phyloP scores from a whole-genome alignment of 257 asterid genomes.

The Gentiana macrophylla region DNA sequence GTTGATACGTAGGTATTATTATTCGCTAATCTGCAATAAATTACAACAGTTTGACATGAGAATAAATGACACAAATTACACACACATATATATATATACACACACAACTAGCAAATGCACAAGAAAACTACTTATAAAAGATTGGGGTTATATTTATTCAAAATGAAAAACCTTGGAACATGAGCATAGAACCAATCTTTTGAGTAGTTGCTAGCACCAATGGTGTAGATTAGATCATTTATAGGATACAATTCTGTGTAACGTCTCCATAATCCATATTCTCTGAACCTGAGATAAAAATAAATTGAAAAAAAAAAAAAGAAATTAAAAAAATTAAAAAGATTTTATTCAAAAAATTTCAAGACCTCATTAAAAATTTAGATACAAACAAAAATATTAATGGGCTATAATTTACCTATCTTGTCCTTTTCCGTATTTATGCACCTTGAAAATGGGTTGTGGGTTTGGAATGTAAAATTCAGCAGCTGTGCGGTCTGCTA shows the following conservation, averaged over 20 bases:
- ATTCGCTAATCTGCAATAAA: constrained; percentile 26
- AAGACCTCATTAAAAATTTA: too few relatives aligned
- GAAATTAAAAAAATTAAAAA: too few relatives aligned
- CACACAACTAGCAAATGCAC: too few relatives aligned
- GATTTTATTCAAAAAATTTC: too few relatives aligned
- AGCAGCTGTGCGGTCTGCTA: constrained; percentile 63
- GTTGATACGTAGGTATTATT: constrained; percentile 20
- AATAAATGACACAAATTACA: too few relatives aligned
- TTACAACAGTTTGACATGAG: too few relatives aligned
- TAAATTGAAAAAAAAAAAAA: too few relatives aligned
- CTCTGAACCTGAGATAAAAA: constrained; percentile 30
- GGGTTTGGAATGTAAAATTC: constrained; percentile 73
- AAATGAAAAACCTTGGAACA: constrained; percentile 32
- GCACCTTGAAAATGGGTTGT: constrained; percentile 32
- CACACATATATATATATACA: too few relatives aligned
- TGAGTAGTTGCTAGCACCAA: constrained; percentile 31
- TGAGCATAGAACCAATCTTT: constrained; percentile 69
- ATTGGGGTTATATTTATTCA: too few relatives aligned
- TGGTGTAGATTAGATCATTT: constrained; percentile 27
- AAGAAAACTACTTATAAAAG: too few relatives aligned
- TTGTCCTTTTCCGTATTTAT: neutral
- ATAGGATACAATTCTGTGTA: constrained; percentile 30
- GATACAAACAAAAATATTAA: too few relatives aligned
- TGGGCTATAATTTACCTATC: too few relatives aligned
- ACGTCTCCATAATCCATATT: constrained; percentile 52